These are phyloP conservation scores for Dunaliella sp. DNA, from an alignment of 139 green algal species.

Conservation along the genomic window DNA sequence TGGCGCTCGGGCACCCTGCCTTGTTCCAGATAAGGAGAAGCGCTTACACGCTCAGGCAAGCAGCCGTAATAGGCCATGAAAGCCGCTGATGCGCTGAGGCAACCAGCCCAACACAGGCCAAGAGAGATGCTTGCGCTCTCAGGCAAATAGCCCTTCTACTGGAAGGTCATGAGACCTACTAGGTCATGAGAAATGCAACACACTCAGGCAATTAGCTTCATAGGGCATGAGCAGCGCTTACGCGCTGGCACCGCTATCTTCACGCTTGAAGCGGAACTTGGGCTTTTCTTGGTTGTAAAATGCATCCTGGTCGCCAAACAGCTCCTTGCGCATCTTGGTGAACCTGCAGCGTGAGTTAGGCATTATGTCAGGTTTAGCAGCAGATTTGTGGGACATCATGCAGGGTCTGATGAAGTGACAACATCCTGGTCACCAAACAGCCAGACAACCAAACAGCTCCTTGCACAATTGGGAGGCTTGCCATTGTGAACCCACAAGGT, in stretches of 20 bases:
- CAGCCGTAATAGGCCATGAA: background rate
- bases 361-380: background rate
- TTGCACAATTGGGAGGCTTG: background rate
- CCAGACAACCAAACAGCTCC: background rate
- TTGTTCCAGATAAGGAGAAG: no score
- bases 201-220: background rate
- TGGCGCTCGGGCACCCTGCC: no score
- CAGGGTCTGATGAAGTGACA: background rate
- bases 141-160: no score
- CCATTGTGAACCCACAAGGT: background rate
- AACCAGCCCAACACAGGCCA: no score
- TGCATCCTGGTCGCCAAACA: constrained; percentile 14
- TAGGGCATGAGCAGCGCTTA: background rate
- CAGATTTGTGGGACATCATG: no score
- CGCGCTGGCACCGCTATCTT: constrained; percentile 12
- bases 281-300: constrained; percentile 39
- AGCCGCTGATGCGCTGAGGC: background rate
- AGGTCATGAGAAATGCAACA: background rate
- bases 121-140: no score
- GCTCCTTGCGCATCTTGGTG: constrained; percentile 51
- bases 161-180: no score
- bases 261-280: constrained; percentile 48
- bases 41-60: background rate
- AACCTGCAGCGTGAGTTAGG: constrained; percentile 31
- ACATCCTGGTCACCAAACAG: background rate